Evolutionary conservation across 768 basidiomycete species (phyloP).

Genomic region (Macrolepiota albuminosa): DNA sequence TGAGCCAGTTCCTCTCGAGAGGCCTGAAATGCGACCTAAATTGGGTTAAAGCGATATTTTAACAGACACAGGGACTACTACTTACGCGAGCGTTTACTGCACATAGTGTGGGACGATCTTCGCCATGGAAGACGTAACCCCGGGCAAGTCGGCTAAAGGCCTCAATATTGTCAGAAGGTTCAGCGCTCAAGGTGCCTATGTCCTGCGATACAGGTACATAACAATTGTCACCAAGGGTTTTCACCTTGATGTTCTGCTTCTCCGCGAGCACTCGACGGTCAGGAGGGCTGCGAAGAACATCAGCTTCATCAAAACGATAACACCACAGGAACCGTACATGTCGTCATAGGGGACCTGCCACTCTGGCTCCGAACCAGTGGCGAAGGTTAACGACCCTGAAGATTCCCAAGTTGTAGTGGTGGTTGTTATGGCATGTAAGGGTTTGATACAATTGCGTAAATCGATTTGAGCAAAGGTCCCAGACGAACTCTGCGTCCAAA

Average conservation of each 20-base stretch:
- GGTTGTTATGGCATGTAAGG: conserved; percentile 64
- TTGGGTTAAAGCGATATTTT: conserved; percentile 4
- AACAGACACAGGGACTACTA: not conserved
- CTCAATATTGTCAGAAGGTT: conserved; percentile 35
- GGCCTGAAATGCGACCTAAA: conserved; percentile 54
- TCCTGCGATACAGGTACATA: conserved; percentile 50
- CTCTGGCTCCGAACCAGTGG: conserved; percentile 42
- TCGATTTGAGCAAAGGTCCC: conserved; percentile 81
- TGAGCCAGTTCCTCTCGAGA: conserved; percentile 56
- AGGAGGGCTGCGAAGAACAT: conserved; percentile 28
- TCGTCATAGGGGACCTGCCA: conserved; percentile 83
- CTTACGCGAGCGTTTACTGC: conserved; percentile 52
- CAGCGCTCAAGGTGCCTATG: conserved; percentile 45
- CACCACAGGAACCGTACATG: conserved; percentile 37
- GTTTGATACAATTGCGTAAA: conserved; percentile 55
- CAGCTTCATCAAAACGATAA: conserved; percentile 1
- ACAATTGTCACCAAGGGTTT: conserved; percentile 55
- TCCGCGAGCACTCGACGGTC: conserved; percentile 28
- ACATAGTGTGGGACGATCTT: conserved; percentile 46
- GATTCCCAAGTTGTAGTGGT: conserved; percentile 64
- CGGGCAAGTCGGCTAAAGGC: conserved; percentile 59
- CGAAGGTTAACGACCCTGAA: conserved; percentile 62
- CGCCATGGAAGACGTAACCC: conserved; percentile 51
- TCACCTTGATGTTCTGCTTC: conserved; percentile 35
- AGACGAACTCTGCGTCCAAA: conserved; percentile 71